A percentile compares a stretch with the other conserved stretches of the same genome.
Evolutionary conservation across 163 green algal genomes (phyloP).

Genomic region (Scenedesmus sp.): DNA sequence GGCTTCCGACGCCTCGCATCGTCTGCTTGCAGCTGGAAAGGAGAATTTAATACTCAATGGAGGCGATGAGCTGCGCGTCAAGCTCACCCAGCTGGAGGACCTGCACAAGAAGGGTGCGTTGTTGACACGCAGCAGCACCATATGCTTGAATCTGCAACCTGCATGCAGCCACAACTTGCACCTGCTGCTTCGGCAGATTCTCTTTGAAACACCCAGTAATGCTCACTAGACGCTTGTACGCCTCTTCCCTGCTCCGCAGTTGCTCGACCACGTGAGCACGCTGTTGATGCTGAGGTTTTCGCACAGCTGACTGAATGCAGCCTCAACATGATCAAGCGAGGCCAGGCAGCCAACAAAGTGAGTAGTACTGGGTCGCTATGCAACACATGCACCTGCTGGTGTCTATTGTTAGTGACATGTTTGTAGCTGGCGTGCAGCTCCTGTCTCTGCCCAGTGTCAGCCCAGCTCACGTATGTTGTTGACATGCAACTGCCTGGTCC

Average conservation of each 20-base stretch:
- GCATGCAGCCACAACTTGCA: not conserved
- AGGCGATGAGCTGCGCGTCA: not conserved
- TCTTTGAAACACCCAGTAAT: not conserved
- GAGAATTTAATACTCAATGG: conserved; percentile 41
- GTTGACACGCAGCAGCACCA: conserved; percentile 14
- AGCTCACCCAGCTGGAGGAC: conserved; percentile 29
- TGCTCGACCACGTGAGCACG: conserved; percentile 62
- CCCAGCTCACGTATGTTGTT: not conserved
- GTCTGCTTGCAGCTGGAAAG: conserved; percentile 43
- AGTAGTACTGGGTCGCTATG: not conserved
- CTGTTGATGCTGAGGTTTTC: conserved; percentile 74
- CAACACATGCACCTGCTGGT: not conserved
- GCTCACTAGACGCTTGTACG: not conserved
- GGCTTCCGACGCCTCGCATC: not conserved
- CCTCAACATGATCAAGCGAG: conserved; percentile 52
- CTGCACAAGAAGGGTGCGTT: conserved; percentile 31
- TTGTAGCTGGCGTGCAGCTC: not conserved
- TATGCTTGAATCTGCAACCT: not conserved
- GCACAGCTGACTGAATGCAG: conserved; percentile 59
- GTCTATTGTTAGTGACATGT: not conserved
- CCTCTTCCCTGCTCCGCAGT: not conserved
- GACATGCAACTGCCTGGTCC: not conserved
- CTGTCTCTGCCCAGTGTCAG: not conserved
- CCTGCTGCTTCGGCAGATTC: no score
- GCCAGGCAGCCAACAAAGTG: conserved; percentile 54